A percentile compares a stretch with the other conserved stretches of the same genome.
Conservation (phyloP, 768 basidiomycete species). For the Macrolepiota albuminosa region DNA sequence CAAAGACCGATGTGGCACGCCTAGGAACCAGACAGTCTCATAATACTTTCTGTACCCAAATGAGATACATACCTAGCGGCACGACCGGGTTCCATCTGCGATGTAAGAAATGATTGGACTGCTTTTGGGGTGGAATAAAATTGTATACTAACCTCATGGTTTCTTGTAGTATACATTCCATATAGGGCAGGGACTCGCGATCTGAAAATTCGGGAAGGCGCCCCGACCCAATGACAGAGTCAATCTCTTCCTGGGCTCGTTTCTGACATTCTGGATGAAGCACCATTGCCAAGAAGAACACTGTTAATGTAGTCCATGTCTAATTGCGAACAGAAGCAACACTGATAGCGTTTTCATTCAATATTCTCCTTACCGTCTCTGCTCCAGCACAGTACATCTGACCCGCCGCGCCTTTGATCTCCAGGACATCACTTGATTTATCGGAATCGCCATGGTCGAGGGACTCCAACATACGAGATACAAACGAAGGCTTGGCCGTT, state of each 20-base stretch:
- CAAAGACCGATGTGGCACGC: neutral
- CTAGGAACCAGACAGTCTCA: neutral
- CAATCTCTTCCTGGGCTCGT: conserved; percentile 3
- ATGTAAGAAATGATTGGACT: neutral
- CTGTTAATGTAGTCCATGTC: conserved; percentile 25
- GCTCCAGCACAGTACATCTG: conserved; percentile 26
- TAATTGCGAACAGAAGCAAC: conserved; percentile 2
- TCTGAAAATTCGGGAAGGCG: conserved; percentile 1
- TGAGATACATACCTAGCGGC: neutral
- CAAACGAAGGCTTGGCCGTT: conserved; percentile 20
- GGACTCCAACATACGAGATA: conserved; percentile 14
- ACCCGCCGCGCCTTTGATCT: conserved; percentile 18
- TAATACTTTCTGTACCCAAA: neutral
- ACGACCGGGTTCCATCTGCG: neutral
- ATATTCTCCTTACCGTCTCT: conserved; percentile 29
- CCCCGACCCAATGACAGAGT: neutral
- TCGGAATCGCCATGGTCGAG: conserved; percentile 5
- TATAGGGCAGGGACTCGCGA: conserved; percentile 2
- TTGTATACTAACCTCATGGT: neutral
- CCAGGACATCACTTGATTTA: neutral
- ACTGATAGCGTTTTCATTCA: no score
- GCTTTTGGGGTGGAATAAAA: neutral
- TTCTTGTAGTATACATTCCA: conserved; percentile 1
- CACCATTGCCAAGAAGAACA: conserved; percentile 18
- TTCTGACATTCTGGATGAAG: conserved; percentile 4